Conservation (phyloP, 177 flowering plant species). For the Tripterygium wilfordii region DNA sequence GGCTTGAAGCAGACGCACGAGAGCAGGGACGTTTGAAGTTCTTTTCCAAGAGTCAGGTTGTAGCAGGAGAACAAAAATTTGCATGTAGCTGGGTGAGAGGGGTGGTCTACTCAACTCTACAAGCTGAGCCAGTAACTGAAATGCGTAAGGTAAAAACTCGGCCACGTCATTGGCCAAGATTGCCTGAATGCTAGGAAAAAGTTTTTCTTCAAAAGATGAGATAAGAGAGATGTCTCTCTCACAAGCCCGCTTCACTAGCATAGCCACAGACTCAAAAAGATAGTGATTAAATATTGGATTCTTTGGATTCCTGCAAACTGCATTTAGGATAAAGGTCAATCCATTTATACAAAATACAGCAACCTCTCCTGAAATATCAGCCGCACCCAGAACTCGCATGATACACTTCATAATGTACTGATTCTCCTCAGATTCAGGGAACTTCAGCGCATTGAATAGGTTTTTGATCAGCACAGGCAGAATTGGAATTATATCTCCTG, state of each 20-base stretch:
- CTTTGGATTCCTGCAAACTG: slow-evolving; percentile 83
- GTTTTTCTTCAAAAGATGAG: slow-evolving; percentile 60
- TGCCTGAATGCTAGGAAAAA: slow-evolving; percentile 64
- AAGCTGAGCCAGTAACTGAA: slow-evolving; percentile 89
- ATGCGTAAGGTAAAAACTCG: slow-evolving; percentile 94
- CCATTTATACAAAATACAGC: slow-evolving; percentile 66
- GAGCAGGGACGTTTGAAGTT: slow-evolving; percentile 83
- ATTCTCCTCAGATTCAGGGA: slow-evolving; percentile 90
- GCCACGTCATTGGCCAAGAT: slow-evolving; percentile 63
- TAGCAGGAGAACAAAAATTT: slow-evolving; percentile 66
- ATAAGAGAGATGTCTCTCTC: slow-evolving; percentile 63
- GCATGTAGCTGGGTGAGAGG: slow-evolving; percentile 60
- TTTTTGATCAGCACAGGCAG: slow-evolving; percentile 57
- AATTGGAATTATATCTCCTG: slow-evolving; percentile 58
- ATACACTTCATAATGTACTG: slow-evolving; percentile 89
- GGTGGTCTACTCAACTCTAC: slow-evolving; percentile 79
- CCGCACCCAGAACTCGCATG: slow-evolving; percentile 84
- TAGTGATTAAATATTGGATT: slow-evolving; percentile 87
- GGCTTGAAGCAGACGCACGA: slow-evolving; percentile 88
- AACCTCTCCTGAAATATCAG: slow-evolving; percentile 58
- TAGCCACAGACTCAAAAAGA: slow-evolving; percentile 84
- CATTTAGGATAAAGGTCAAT: slow-evolving; percentile 54
- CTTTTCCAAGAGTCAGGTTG: slow-evolving; percentile 72
- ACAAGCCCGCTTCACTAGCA: slow-evolving; percentile 70
- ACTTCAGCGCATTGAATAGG: slow-evolving; percentile 65